These are phyloP conservation scores for Fusarium poae DNA, from an alignment of 2,329 filamentous ascomycete species.

Conservation along the genomic window DNA sequence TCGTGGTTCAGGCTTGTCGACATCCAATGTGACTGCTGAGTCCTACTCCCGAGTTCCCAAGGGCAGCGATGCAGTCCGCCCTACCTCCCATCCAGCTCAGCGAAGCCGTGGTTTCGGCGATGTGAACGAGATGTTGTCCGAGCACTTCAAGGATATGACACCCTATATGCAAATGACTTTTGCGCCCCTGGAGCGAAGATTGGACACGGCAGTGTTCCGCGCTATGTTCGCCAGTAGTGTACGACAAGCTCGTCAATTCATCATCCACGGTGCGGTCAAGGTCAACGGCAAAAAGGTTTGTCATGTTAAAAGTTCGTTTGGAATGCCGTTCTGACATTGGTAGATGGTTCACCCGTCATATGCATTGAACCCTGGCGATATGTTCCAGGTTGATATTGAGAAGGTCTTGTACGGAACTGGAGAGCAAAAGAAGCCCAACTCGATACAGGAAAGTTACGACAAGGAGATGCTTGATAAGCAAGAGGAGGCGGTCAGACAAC, in stretches of 20 bases:
- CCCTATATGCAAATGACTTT: conserved; percentile 98
- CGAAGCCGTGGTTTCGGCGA: conserved; percentile 49
- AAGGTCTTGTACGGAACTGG: conserved; percentile 91
- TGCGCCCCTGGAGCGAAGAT: conserved; percentile 87
- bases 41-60: conserved; percentile 51
- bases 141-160: conserved; percentile 64
- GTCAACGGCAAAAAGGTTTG: conserved; percentile 95
- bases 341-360: conserved; percentile 95
- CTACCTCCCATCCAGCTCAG: conserved; percentile 41
- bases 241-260: conserved; percentile 92
- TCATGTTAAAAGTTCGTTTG: neutral
- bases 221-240: conserved; percentile 94
- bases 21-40: conserved; percentile 51
- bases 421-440: conserved; percentile 68
- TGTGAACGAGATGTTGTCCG: conserved; percentile 52
- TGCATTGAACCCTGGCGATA: conserved; percentile 94
- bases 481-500: conserved; percentile 45
- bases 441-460: conserved; percentile 46
- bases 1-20: conserved; percentile 77
- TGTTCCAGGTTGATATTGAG: conserved; percentile 95
- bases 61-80: conserved; percentile 34
- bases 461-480: conserved; percentile 41
- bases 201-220: conserved; percentile 95
- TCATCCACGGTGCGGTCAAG: conserved; percentile 90
- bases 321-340: conserved; percentile 13